Evolutionary conservation across 352 stramenopile species (phyloP).

Genomic region (Phytophthora kernoviae): DNA sequence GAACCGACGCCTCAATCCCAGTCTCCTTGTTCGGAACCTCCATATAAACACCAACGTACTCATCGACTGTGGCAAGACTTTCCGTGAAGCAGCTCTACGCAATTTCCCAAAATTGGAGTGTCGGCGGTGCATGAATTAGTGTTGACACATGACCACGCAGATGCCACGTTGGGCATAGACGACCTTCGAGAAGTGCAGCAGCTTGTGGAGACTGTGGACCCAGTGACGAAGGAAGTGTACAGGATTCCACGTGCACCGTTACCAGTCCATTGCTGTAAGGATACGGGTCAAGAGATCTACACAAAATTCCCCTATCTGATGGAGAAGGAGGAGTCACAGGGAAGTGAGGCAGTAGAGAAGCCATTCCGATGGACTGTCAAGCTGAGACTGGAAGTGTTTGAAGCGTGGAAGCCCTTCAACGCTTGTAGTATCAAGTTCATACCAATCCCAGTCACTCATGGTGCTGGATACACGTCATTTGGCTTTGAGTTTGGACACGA

Average conservation of each 20-base stretch:
- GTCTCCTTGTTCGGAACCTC: constrained; percentile 60
- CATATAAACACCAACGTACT: constrained; percentile 48
- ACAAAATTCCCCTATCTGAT: constrained; percentile 86
- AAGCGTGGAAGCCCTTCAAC: constrained; percentile 53
- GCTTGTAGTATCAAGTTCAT: constrained; percentile 54
- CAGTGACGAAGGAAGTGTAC: constrained; percentile 60
- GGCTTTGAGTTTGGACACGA: constrained; percentile 85
- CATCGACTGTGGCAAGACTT: constrained; percentile 91
- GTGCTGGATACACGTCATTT: constrained; percentile 74
- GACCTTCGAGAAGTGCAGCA: constrained; percentile 80
- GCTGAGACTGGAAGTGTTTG: constrained; percentile 68
- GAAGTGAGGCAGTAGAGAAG: constrained; percentile 20
- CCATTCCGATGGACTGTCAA: constrained; percentile 85
- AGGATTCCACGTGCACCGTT: constrained; percentile 57
- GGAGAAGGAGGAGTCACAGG: constrained; percentile 33
- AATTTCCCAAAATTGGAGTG: constrained; percentile 59
- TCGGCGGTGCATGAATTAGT: constrained; percentile 70
- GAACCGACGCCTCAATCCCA: constrained; percentile 73
- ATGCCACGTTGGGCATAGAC: constrained; percentile 83
- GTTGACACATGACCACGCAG: constrained; percentile 86
- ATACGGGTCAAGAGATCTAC: constrained; percentile 61
- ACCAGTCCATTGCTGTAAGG: constrained; percentile 65
- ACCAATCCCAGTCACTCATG: constrained; percentile 84
- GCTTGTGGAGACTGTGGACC: constrained; percentile 57
- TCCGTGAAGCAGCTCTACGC: constrained; percentile 75